Evolutionary conservation across 1,284 basidiomycete genomes (phyloP).

Genomic region (Moniliella sp.): DNA sequence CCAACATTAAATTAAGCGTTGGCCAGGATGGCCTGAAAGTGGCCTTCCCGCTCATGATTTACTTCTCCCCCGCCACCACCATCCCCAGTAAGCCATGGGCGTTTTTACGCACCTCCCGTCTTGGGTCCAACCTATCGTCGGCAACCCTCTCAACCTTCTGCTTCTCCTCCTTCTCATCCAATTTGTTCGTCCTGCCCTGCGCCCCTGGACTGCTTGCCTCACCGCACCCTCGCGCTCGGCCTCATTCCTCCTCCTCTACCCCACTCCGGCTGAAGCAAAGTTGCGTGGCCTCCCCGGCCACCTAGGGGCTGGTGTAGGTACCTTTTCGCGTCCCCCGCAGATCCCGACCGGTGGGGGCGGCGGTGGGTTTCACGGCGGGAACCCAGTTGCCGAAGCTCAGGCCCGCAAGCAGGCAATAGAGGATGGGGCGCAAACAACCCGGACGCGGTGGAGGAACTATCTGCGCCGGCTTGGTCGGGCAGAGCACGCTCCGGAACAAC

Average conservation of each 20-base stretch:
- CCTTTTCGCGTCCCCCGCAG: conserved; percentile 3
- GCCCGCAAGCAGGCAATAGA: background rate
- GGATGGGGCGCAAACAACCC: background rate
- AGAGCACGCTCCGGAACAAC: background rate
- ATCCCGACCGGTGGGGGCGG: background rate
- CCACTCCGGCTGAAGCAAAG: background rate
- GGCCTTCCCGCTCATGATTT: too few species aligned
- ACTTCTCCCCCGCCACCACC: too few species aligned
- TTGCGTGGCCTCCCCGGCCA: conserved; percentile 1
- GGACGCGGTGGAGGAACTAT: conserved; percentile 3
- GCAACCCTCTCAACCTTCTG: conserved; percentile 19
- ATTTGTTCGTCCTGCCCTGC: conserved; percentile 10
- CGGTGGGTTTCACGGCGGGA: too few species aligned
- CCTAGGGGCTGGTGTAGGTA: conserved; percentile 7
- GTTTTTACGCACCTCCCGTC: too few species aligned
- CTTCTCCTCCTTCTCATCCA: conserved; percentile 12
- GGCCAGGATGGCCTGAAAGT: too few species aligned
- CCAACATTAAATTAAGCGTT: too few species aligned
- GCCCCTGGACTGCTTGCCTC: conserved; percentile 9
- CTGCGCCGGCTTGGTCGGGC: background rate
- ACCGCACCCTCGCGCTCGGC: conserved; percentile 4
- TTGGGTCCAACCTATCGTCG: conserved; percentile 6
- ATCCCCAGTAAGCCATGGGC: too few species aligned
- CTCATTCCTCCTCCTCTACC: background rate
- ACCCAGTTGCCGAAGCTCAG: too few species aligned